Percentiles rank a stretch among this genome's conserved stretches.
Conservation (phyloP, 345 rosid species). For the Eucalyptus melliodora region DNA sequence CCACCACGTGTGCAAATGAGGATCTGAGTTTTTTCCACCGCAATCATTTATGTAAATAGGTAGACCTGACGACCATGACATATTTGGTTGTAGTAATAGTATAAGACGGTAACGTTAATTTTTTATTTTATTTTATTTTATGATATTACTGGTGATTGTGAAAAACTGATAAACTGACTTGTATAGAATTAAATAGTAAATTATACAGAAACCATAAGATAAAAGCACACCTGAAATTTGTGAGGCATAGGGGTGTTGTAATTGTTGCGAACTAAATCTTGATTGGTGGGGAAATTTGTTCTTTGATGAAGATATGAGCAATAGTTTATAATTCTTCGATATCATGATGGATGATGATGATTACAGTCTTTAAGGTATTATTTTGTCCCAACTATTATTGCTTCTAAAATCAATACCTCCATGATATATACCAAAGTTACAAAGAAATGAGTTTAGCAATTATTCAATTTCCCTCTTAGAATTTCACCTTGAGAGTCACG, state of each 20-base stretch:
- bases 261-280: not conserved
- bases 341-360: fast-evolving
- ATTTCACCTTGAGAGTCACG: no score
- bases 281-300: not conserved
- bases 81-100: not conserved
- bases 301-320: not conserved
- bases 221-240: not conserved
- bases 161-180: not conserved
- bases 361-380: no score
- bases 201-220: not conserved
- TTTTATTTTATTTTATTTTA: no score
- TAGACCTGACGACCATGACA: not conserved
- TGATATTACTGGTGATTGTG: no score
- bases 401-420: no score
- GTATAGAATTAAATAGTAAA: not conserved
- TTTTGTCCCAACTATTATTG: not conserved
- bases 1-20: not conserved
- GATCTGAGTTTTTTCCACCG: not conserved
- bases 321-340: not conserved
- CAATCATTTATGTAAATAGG: not conserved
- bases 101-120: not conserved
- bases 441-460: fast-evolving
- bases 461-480: not conserved
- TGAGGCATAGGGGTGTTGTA: not conserved
- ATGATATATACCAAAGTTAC: no score